phyloP scores from a whole-genome alignment of 768 basidiomycete species.

The Leccinum variicolor region DNA sequence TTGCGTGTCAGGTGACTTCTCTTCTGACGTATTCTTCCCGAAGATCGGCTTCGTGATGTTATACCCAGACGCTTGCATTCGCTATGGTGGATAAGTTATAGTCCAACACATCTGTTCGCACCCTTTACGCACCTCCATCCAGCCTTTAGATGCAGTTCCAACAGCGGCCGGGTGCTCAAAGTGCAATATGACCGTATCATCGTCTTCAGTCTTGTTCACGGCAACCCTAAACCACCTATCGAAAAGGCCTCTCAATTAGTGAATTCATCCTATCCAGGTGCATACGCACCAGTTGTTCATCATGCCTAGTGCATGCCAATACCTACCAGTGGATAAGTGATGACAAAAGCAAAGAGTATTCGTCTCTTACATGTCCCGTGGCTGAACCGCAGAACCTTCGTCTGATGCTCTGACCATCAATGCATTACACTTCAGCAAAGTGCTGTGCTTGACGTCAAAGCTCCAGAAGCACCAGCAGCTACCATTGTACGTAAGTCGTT shows the following conservation, averaged over 20 bases:
- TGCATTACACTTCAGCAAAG: slow-evolving; percentile 33
- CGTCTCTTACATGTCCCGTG: slow-evolving; percentile 44
- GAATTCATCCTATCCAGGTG: background rate
- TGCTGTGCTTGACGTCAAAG: slow-evolving; percentile 33
- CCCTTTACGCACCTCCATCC: slow-evolving; percentile 48
- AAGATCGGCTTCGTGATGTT: slow-evolving; percentile 45
- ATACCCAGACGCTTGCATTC: slow-evolving; percentile 43
- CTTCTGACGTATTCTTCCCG: slow-evolving; percentile 2
- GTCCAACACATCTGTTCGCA: background rate
- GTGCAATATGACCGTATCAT: slow-evolving; percentile 26
- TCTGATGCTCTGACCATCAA: slow-evolving; percentile 56
- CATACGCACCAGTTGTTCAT: slow-evolving; percentile 46
- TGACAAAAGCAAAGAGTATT: background rate
- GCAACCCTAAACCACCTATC: slow-evolving; percentile 56
- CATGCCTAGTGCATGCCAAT: slow-evolving; percentile 58
- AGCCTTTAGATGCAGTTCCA: slow-evolving; percentile 46
- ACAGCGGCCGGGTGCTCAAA: slow-evolving; percentile 62
- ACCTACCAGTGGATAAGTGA: slow-evolving; percentile 19
- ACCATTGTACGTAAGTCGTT: background rate
- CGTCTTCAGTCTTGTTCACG: slow-evolving; percentile 35
- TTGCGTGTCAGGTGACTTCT: background rate
- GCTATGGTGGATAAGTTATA: slow-evolving; percentile 17
- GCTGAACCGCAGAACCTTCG: slow-evolving; percentile 48
- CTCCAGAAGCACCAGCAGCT: slow-evolving; percentile 63
- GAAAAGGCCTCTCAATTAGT: background rate